Evolutionary conservation across 352 stramenopile genomes (phyloP).

Genomic region (Phytophthora chlamydospora): DNA sequence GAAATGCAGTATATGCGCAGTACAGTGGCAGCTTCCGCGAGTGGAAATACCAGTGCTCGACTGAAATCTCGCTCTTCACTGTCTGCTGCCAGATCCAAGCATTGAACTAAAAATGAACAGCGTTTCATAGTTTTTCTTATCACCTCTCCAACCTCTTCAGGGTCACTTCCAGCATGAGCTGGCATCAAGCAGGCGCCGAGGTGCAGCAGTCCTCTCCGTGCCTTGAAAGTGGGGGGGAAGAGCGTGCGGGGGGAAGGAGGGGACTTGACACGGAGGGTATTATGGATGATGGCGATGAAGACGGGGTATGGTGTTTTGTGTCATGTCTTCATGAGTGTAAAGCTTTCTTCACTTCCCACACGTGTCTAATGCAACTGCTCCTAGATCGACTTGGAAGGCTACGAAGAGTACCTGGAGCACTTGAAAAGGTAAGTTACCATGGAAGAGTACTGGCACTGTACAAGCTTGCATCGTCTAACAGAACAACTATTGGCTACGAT

Average conservation of each 20-base stretch:
- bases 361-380: not conserved
- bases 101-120: conserved; percentile 22
- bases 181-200: conserved; percentile 13
- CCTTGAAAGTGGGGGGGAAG: conserved; percentile 8
- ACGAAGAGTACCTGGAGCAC: conserved; percentile 62
- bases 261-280: conserved; percentile 6
- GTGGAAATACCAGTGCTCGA: conserved; percentile 5
- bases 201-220: conserved; percentile 1
- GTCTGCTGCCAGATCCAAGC: conserved; percentile 9
- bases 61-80: conserved; percentile 12
- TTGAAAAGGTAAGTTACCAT: conserved; percentile 43
- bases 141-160: conserved; percentile 3
- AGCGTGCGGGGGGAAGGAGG: not conserved
- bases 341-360: conserved; percentile 8
- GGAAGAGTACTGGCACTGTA: not conserved
- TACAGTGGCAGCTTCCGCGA: conserved; percentile 24
- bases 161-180: conserved; percentile 16
- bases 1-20: conserved; percentile 63
- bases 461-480: not conserved
- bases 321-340: too few relatives aligned
- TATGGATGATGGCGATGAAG: conserved; percentile 13
- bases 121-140: conserved; percentile 12
- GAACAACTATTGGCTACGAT: conserved; percentile 2
- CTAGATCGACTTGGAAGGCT: conserved; percentile 68
- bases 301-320: conserved; percentile 17